Evolutionary conservation across 345 rosid genomes (phyloP).

Genomic region (Isatis tinctoria): DNA sequence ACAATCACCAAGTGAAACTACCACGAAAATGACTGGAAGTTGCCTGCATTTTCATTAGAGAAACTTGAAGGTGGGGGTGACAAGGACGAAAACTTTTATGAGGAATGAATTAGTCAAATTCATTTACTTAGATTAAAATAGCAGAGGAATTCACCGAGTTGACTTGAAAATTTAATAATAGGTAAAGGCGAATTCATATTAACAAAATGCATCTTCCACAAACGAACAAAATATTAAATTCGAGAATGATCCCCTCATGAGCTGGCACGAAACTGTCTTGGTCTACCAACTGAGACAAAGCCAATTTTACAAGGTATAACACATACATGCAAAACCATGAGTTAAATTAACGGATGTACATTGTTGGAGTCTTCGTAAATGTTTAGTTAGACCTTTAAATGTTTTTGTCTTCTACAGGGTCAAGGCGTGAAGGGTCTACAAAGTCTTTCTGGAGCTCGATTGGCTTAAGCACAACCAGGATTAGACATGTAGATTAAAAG

Average conservation of each 20-base stretch:
- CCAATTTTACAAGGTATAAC: neutral
- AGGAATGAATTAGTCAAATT: constrained; percentile 1
- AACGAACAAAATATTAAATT: constrained; percentile 22
- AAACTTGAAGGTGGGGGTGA: neutral
- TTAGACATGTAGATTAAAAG: neutral
- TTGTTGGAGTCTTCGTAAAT: constrained; percentile 19
- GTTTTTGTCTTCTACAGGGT: constrained; percentile 12
- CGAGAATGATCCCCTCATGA: constrained; percentile 14
- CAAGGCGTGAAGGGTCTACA: constrained; percentile 17
- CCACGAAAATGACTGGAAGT: constrained; percentile 19
- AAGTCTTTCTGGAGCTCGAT: neutral
- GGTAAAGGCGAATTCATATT: neutral
- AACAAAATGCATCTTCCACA: neutral
- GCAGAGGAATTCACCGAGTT: neutral
- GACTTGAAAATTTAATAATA: constrained; percentile 10
- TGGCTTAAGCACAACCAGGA: neutral
- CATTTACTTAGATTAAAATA: neutral
- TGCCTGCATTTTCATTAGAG: constrained; percentile 16
- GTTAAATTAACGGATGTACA: constrained; percentile 12
- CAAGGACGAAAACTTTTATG: neutral
- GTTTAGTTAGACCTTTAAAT: neutral
- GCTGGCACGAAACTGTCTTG: constrained; percentile 25
- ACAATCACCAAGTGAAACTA: constrained; percentile 8
- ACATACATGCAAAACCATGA: constrained; percentile 1
- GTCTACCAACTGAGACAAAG: constrained; percentile 17